phyloP scores from a whole-genome alignment of 2,329 filamentous ascomycete genomes.

The Lithohypha guttulata region DNA sequence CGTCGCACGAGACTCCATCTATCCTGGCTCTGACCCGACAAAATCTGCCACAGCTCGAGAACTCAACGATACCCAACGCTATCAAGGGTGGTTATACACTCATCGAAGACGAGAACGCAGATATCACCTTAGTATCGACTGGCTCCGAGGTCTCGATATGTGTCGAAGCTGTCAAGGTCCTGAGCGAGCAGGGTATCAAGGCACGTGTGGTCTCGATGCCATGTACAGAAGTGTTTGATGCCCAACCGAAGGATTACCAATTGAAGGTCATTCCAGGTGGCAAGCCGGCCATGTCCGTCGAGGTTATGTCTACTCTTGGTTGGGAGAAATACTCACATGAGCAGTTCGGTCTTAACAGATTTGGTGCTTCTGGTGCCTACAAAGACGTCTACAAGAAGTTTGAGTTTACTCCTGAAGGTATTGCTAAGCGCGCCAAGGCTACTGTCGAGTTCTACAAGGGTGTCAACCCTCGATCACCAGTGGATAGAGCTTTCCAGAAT shows the following conservation, averaged over 20 bases:
- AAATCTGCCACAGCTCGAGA: constrained; percentile 96
- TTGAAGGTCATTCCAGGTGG: constrained; percentile 87
- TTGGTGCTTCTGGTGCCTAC: constrained; percentile 94
- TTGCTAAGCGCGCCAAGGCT: constrained; percentile 83
- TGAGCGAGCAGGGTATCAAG: constrained; percentile 76
- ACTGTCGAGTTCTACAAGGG: constrained; percentile 98
- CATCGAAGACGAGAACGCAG: constrained; percentile 70
- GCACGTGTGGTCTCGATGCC: constrained; percentile 91
- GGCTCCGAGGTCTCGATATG: constrained; percentile 93
- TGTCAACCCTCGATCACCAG: constrained; percentile 79
- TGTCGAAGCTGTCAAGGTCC: constrained; percentile 82
- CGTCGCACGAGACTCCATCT: constrained; percentile 77
- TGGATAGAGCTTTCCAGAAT: constrained; percentile 98
- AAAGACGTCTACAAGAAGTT: constrained; percentile 99
- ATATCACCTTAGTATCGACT: constrained; percentile 83
- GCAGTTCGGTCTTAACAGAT: constrained; percentile 98
- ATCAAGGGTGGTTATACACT: constrained; percentile 93
- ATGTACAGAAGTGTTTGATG: constrained; percentile 94
- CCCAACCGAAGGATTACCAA: constrained; percentile 87
- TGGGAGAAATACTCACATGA: constrained; percentile 99
- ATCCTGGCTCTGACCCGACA: constrained; percentile 93
- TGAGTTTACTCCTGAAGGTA: constrained; percentile 95
- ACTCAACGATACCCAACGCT: constrained; percentile 76
- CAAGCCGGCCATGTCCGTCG: constrained; percentile 83
- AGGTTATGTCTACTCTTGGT: constrained; percentile 93